Evolutionary conservation across 148 eudicot species (phyloP), one percentile per base, ranked within the genome.

Genomic region (Amaranthus cruentus): DNA sequence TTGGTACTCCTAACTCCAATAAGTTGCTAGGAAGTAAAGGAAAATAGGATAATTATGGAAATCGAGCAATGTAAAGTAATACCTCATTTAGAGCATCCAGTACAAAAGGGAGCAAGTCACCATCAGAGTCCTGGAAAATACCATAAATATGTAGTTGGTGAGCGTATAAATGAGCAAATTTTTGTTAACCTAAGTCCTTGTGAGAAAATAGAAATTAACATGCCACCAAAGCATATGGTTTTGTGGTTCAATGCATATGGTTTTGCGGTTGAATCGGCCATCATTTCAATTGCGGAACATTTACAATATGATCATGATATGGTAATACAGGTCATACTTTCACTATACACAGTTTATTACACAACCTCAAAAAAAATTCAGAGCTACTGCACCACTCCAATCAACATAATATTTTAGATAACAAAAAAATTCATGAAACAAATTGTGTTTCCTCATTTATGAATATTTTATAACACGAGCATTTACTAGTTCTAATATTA

Each of bases 61-160:
- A 10, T 47, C 48, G 44, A 43, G 49, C 44, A 65, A 52, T 28
- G 21, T 44, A 4, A 28, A 62, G 59, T 21, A 13, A 46, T 89
- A 96, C 99, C 99, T 96, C 99, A 75, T 92, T 89, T 73, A 96
- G 81, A 59, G 99, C 99, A 89, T 96, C 99, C 59, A 96, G 92
- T 73, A 92, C 99, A 75, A 77, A 83, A 50, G 96, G 99, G 73
- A 96, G 94, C 51, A 92, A 84, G 84, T 96, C 99, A 53, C 83
- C 92, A 56, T 87, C 96, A 56, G 97, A 84, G 50, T 85, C 99
- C 99, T 96, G 83, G 68, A 42, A 80, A 66, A 77, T 6, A 80
- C 55, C 72, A 81, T 44, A 64, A 69, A 68, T 48, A 61, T 62
- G 46, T 44, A 21, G 77, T 68, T 48, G 55, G 55, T 71, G 65